phyloP scores from a whole-genome alignment of 2,329 filamentous ascomycete genomes.

The Diaporthe citri region DNA sequence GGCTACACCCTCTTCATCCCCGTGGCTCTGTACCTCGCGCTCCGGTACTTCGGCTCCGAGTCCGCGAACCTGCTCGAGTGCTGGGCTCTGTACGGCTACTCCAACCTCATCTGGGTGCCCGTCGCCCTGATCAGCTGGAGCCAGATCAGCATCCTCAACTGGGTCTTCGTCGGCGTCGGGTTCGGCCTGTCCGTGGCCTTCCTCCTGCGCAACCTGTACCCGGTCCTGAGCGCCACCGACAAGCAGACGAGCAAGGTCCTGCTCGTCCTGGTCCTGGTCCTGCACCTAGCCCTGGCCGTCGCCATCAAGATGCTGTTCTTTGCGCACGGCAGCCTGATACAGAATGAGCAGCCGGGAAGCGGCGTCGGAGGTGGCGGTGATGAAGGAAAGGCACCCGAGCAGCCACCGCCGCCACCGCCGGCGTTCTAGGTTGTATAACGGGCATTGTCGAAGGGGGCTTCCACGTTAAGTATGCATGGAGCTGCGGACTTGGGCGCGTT shows the following conservation, averaged over 20 bases:
- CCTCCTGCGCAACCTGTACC: constrained; percentile 87
- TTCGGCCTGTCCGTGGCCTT: constrained; percentile 88
- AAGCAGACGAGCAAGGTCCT: constrained; percentile 90
- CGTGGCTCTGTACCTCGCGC: constrained; percentile 84
- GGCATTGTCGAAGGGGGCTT: background rate
- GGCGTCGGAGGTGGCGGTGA: constrained; percentile 38
- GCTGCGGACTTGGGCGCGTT: constrained; percentile 24
- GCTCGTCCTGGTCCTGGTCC: constrained; percentile 82
- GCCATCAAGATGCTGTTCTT: constrained; percentile 99
- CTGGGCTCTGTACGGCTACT: constrained; percentile 95
- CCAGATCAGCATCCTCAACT: constrained; percentile 88
- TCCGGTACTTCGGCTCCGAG: constrained; percentile 96
- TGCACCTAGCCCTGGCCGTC: constrained; percentile 91
- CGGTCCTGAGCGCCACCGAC: constrained; percentile 92
- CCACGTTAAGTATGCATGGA: background rate
- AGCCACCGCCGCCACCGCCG: constrained; percentile 21
- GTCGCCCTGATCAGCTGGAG: constrained; percentile 94
- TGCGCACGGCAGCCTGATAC: constrained; percentile 77
- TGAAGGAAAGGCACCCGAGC: constrained; percentile 17
- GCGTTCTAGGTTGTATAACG: constrained; percentile 18
- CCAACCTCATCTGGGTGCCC: constrained; percentile 96
- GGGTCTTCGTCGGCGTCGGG: constrained; percentile 89
- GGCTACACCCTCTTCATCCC: constrained; percentile 94
- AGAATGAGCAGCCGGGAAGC: constrained; percentile 41
- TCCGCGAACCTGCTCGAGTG: constrained; percentile 94